A percentile compares a stretch with the other conserved stretches of the same genome.
Conservation (phyloP, 163 green algal species). For the Scenedesmus sp. region DNA sequence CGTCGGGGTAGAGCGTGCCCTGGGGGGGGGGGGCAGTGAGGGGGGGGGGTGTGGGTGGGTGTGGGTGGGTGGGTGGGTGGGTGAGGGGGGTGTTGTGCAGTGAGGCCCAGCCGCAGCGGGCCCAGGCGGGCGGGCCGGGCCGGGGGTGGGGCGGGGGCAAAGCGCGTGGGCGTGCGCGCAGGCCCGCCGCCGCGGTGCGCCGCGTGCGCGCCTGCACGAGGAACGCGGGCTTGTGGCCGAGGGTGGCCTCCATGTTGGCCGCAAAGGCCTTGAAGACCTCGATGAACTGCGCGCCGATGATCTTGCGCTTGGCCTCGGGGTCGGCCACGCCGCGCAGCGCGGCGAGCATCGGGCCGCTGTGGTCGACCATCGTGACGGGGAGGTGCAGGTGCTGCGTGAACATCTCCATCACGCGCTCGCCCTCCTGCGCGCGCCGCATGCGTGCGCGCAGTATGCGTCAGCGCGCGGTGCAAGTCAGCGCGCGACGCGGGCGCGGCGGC, state of each 20-base stretch:
- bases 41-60: too few relatives aligned
- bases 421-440: slow-evolving; percentile 76
- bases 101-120: background rate
- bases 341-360: slow-evolving; percentile 78
- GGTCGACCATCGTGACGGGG: slow-evolving; percentile 94
- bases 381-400: slow-evolving; percentile 98
- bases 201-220: slow-evolving; percentile 86
- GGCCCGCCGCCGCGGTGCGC: too few relatives aligned
- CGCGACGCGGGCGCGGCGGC: background rate
- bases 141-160: too few relatives aligned
- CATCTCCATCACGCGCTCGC: slow-evolving; percentile 94
- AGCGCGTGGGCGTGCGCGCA: too few relatives aligned
- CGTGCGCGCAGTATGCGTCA: background rate
- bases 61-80: too few relatives aligned
- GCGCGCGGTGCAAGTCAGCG: background rate
- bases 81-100: background rate
- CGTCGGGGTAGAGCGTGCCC: slow-evolving; percentile 97
- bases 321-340: slow-evolving; percentile 89
- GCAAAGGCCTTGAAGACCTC: slow-evolving; percentile 85
- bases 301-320: slow-evolving; percentile 97
- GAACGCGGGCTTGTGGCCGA: slow-evolving; percentile 87
- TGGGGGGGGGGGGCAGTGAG: too few relatives aligned
- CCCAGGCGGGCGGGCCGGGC: too few relatives aligned
- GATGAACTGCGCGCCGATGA: slow-evolving; percentile 98
- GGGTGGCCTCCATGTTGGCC: slow-evolving; percentile 73